Evolutionary conservation across 345 rosid species (phyloP), one percentile per base, ranked within the genome.

Genomic region (Populus alba): DNA sequence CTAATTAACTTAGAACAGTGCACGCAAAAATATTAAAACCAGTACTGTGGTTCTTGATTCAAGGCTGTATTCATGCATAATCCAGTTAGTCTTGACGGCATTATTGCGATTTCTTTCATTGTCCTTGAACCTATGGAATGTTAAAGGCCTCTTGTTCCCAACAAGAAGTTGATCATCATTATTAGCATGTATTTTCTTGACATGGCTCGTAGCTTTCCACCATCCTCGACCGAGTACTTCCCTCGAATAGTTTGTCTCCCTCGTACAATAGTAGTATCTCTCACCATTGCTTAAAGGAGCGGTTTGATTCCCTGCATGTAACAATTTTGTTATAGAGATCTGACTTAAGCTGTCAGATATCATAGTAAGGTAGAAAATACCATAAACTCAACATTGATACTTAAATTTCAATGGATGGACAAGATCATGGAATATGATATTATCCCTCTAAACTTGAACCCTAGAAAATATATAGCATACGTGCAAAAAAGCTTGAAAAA

Each of bases 131-230:
- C 59, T 80, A 70, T 87, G 87, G 62, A 84, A 87, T 0, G 86
- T 84, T 45, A 80, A 80, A 7, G 82, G 82, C 75, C 78, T 80
- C 29, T 80, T 80, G 22, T 10, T 16, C 15, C 87, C 89, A 27
- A 80, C 39, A 15, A 87, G 16, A 23, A 22, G 8, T n/a, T 76
- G 57, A 61, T 73, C 75, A 9, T 27, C 6, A 15, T 70, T 59
- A 57, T 73, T 75, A 9, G 43, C 71, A 59, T 33, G 57, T 65
- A 84, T 43, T 37, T 81, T 81, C 80, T 87, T 84, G 11, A 87
- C 78, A 76, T 84, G 87, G 76, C 89, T 84, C 4, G 89, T 87
- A 1, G 89, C 87, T 72, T 87, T 87, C 89, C 89, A 87, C 89
- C 89, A 87, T 47, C 87, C 89, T 49, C 68, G 72, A 1, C 89